Percentiles rank a stretch among this genome's conserved stretches.
Evolutionary conservation across 805 yeast genomes (phyloP).

Genomic region (Saccharomycopsis sp.): DNA sequence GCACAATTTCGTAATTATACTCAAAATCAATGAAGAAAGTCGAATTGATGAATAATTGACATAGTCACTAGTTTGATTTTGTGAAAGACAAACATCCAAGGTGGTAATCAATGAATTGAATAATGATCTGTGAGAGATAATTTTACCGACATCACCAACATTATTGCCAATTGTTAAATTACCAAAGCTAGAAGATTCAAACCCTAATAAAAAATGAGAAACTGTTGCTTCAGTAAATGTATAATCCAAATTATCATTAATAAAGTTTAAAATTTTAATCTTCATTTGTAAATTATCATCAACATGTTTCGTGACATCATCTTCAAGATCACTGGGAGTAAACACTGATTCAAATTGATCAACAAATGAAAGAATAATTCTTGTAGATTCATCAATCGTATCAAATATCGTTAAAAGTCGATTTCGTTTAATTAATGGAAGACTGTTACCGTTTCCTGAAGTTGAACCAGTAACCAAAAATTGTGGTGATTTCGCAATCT

Average conservation of each 20-base stretch:
- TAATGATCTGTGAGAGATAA: slow-evolving; percentile 49
- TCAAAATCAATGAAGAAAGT: slow-evolving; percentile 51
- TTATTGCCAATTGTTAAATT: slow-evolving; percentile 37
- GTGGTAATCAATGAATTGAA: slow-evolving; percentile 47
- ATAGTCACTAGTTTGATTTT: slow-evolving; percentile 23
- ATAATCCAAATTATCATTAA: slow-evolving; percentile 43
- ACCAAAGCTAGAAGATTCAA: slow-evolving; percentile 22
- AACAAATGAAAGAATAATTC: slow-evolving; percentile 67
- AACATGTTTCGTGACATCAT: slow-evolving; percentile 25
- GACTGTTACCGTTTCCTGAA: slow-evolving; percentile 23
- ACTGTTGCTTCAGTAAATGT: slow-evolving; percentile 19
- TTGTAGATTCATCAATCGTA: slow-evolving; percentile 69
- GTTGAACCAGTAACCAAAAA: slow-evolving; percentile 33
- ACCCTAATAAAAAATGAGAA: slow-evolving; percentile 7
- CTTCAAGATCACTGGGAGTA: neutral
- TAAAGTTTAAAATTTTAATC: slow-evolving; percentile 49
- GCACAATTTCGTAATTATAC: slow-evolving; percentile 56
- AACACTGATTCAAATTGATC: slow-evolving; percentile 51
- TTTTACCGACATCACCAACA: slow-evolving; percentile 40
- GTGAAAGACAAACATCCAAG: slow-evolving; percentile 35
- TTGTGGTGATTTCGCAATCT: slow-evolving; percentile 42
- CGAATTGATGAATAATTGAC: slow-evolving; percentile 50
- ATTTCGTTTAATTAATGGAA: slow-evolving; percentile 40
- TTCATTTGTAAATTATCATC: slow-evolving; percentile 43
- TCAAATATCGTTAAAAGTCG: slow-evolving; percentile 65